phyloP scores from a whole-genome alignment of 768 basidiomycete genomes.

The Mycena rebaudengoi region DNA sequence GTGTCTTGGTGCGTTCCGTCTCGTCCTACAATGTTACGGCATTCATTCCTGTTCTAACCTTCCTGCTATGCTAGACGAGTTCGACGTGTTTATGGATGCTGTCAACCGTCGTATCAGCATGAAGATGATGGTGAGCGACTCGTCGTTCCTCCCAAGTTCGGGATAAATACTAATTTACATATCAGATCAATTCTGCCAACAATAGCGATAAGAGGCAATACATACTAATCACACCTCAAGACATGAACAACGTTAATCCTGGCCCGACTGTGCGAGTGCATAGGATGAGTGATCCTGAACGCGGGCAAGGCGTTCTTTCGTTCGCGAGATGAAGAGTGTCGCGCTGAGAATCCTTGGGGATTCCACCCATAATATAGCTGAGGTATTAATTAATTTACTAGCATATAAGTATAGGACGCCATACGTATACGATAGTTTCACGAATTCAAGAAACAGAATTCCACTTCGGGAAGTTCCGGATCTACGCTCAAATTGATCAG shows the following conservation, averaged over 20 bases:
- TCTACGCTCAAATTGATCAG: too few relatives aligned
- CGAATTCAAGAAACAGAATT: too few relatives aligned
- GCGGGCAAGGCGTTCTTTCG: conserved; percentile 60
- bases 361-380: too few relatives aligned
- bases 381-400: too few relatives aligned
- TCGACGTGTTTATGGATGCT: conserved; percentile 98
- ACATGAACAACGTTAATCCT: conserved; percentile 78
- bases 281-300: conserved; percentile 81
- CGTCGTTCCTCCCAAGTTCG: conserved; percentile 4
- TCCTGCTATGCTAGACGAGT: conserved; percentile 84
- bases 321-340: conserved; percentile 38
- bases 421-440: too few relatives aligned
- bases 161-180: background rate
- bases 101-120: conserved; percentile 92
- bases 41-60: conserved; percentile 3
- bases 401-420: too few relatives aligned
- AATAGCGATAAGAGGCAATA: conserved; percentile 90
- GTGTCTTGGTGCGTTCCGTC: conserved; percentile 72
- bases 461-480: too few relatives aligned
- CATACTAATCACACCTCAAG: conserved; percentile 95
- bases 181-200: conserved; percentile 90
- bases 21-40: too few relatives aligned
- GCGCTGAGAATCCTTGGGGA: too few relatives aligned
- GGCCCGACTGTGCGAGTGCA: conserved; percentile 78
- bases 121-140: conserved; percentile 90